Conservation (phyloP, 2,329 filamentous ascomycete species). For the Microsporum canis region DNA sequence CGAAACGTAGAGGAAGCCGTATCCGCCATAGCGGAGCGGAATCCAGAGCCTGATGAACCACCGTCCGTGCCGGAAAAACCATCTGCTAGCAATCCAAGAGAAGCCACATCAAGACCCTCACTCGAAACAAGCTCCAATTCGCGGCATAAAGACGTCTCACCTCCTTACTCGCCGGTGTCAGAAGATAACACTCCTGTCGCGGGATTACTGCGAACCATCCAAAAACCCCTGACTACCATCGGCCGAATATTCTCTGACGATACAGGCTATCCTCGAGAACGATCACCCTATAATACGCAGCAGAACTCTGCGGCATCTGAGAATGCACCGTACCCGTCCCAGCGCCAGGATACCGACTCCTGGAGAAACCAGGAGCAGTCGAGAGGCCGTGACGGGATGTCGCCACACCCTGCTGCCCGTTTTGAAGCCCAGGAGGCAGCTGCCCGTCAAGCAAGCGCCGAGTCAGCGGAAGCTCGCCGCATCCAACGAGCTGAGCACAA, state of each 20-base stretch:
- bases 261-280: conserved; percentile 28
- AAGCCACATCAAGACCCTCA: conserved; percentile 50
- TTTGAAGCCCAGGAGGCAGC: conserved; percentile 75
- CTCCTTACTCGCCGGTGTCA: conserved; percentile 34
- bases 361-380: conserved; percentile 19
- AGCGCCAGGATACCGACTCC: conserved; percentile 6
- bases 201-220: conserved; percentile 78
- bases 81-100: conserved; percentile 36
- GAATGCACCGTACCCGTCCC: conserved; percentile 8
- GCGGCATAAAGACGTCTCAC: conserved; percentile 24
- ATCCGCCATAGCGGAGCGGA: conserved; percentile 86
- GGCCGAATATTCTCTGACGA: conserved; percentile 87
- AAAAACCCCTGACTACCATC: conserved; percentile 80
- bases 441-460: conserved; percentile 78
- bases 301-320: conserved; percentile 2
- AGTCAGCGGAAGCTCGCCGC: conserved; percentile 73
- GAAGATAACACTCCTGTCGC: conserved; percentile 74
- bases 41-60: conserved; percentile 47
- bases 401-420: conserved; percentile 18
- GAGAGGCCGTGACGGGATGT: conserved; percentile 16
- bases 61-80: conserved; percentile 38
- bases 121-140: conserved; percentile 48
- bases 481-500: conserved; percentile 75
- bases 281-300: conserved; percentile 29
- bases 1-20: conserved; percentile 92